Conservation (phyloP, 2,329 filamentous ascomycete genomes). For the Cryphonectria nitschkei region DNA sequence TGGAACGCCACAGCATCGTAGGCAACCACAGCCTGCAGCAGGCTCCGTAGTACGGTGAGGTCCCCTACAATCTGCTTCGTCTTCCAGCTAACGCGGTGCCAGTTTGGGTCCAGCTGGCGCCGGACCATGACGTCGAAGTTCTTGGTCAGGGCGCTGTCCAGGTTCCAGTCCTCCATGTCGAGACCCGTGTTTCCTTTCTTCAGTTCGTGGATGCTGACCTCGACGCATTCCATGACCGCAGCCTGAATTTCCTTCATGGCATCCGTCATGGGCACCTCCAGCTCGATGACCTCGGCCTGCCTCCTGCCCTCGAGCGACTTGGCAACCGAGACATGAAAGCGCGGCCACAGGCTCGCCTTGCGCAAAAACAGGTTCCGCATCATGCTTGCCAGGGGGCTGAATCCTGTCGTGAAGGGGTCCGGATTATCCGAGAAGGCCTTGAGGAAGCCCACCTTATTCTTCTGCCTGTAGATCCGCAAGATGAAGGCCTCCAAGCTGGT, state of each 20-base stretch:
- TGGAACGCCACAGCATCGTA: conserved; percentile 92
- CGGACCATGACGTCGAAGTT: conserved; percentile 90
- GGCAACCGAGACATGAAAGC: conserved; percentile 90
- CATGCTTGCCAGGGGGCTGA: conserved; percentile 85
- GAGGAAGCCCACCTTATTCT: conserved; percentile 90
- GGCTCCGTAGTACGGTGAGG: conserved; percentile 77
- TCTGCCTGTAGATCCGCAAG: conserved; percentile 87
- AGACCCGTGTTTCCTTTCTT: conserved; percentile 88
- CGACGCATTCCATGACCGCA: conserved; percentile 93
- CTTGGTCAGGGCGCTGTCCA: conserved; percentile 88
- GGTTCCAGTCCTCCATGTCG: conserved; percentile 96
- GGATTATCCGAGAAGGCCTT: conserved; percentile 96
- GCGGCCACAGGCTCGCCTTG: conserved; percentile 87
- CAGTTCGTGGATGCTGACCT: conserved; percentile 90
- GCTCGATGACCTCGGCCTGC: conserved; percentile 94
- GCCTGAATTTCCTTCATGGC: conserved; percentile 92
- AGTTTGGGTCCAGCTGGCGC: conserved; percentile 90
- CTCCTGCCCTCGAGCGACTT: conserved; percentile 87
- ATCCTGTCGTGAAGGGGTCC: conserved; percentile 86
- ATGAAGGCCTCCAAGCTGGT: conserved; percentile 96
- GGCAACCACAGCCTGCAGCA: conserved; percentile 80
- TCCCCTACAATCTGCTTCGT: conserved; percentile 94
- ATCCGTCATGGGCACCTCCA: conserved; percentile 95
- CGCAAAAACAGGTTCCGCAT: conserved; percentile 90
- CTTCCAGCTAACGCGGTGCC: conserved; percentile 95